Conservation (phyloP, 2,329 filamentous ascomycete genomes). For the Talaromyces marneffei region DNA sequence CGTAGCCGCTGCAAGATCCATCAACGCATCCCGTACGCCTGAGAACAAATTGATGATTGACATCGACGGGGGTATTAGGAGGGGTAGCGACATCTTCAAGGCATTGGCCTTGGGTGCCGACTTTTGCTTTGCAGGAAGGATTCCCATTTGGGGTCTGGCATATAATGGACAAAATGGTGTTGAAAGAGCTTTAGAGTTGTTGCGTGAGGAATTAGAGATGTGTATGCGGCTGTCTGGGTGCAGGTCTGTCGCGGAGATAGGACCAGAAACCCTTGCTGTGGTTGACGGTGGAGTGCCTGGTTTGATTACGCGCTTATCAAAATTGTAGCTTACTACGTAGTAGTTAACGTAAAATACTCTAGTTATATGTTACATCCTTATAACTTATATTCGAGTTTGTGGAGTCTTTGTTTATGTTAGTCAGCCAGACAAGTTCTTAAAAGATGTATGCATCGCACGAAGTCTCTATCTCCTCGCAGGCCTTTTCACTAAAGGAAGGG, state of each 20-base stretch:
- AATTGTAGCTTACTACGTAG: too few species aligned
- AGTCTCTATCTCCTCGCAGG: not conserved
- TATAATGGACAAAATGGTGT: not conserved
- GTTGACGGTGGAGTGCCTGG: not conserved
- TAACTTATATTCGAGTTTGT: too few species aligned
- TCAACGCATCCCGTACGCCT: conserved; percentile 33
- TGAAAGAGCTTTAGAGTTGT: not conserved
- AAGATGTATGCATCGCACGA: not conserved
- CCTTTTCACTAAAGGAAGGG: not conserved
- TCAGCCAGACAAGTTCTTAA: too few species aligned
- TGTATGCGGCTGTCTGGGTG: not conserved
- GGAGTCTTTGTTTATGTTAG: too few species aligned
- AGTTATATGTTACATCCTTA: too few species aligned
- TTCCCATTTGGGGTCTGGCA: not conserved
- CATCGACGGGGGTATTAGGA: conserved; percentile 1
- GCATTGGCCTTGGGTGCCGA: not conserved
- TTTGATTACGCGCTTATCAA: not conserved
- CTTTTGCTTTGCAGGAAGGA: not conserved
- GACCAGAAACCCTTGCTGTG: not conserved
- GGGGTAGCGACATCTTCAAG: conserved; percentile 1
- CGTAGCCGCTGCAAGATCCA: conserved; percentile 15
- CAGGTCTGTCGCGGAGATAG: not conserved
- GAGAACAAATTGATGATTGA: not conserved
- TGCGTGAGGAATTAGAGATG: not conserved
- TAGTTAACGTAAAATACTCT: too few species aligned